Base-by-base conservation (phyloP, 73 alveolate genomes). In the Paramecium caudatum region DNA sequence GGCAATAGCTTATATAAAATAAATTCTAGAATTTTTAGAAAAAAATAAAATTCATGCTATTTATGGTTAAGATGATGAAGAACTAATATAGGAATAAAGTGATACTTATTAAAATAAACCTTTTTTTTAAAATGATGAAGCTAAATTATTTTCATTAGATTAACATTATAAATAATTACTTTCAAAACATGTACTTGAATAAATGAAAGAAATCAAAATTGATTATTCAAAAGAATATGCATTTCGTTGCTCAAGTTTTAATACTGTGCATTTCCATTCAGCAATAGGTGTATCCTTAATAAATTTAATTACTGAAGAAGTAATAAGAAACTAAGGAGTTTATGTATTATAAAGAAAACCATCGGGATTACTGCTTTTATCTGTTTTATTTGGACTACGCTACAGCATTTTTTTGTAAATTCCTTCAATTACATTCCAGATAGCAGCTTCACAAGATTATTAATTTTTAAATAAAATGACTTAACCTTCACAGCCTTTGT, bases 231-330 rank as follows among this genome's bases (percentile, higher is more conserved):
- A 4, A 55, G 8, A 0, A 1, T 55, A 55, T 23, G 80, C 80
- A 1, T 27, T 55, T 55, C 12, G 30, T 27, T 55, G 80, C 46
- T 55, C 80, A 27, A 27, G 15, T 7, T 55, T 55, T 55, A 12
- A 17, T 9, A 55, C 80, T 9, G 9, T 55, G 37, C 80, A 55
- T 55, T 55, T 55, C 30, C 80, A 55, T 55, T 55, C 80, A 55
- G 23, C 80, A 0, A 23, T 55, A 1, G 80, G 80, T 2, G 12
- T 55, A 4, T 27, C 10, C 30, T 23, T 55, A 55, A 55, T 55
- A 55, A 55, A 55, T 55, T 55, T 27, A 27, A 25, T 55, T 55
- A 27, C 80, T 55, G 80, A 43, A 27, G 0, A 55, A 55, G 30
- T 3, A 3, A 10, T 55, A 1, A 55, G 13, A 27, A 0, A 8